A percentile compares a stretch with the other conserved stretches of the same genome.
Evolutionary conservation across 1,284 basidiomycete genomes (phyloP).

Genomic region (Sporisorium exsertum): DNA sequence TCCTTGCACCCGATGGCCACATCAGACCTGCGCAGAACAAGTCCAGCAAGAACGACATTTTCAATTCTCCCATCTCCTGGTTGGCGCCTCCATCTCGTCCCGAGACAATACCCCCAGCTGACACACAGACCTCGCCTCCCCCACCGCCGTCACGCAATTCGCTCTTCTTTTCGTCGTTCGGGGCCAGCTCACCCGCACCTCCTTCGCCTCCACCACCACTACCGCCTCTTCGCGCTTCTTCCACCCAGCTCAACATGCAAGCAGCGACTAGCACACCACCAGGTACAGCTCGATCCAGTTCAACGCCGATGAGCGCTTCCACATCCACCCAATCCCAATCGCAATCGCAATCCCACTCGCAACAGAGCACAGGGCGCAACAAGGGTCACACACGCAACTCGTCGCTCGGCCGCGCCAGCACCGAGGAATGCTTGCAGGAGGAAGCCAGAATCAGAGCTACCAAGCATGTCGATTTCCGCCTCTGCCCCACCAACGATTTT

Average conservation of each 20-base stretch:
- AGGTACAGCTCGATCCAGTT: neutral
- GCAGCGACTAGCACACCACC: neutral
- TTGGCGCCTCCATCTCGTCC: constrained; percentile 47
- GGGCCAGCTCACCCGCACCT: constrained; percentile 18
- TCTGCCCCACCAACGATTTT: constrained; percentile 57
- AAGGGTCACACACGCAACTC: constrained; percentile 47
- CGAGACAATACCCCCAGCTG: neutral
- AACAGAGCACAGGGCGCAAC: constrained; percentile 16
- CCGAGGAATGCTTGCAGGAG: constrained; percentile 60
- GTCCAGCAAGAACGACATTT: constrained; percentile 59
- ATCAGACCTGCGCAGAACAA: constrained; percentile 8
- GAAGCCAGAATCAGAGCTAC: constrained; percentile 52
- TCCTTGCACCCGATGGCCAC: constrained; percentile 1
- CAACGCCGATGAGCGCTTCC: neutral
- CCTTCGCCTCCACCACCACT: constrained; percentile 27
- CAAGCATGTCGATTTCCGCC: constrained; percentile 61
- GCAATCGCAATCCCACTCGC: neutral
- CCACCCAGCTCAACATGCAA: neutral
- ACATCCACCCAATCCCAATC: constrained; percentile 1
- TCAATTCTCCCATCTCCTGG: constrained; percentile 40
- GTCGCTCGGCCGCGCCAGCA: constrained; percentile 56
- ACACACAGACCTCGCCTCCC: neutral
- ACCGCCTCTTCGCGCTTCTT: neutral
- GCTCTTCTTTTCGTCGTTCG: constrained; percentile 43
- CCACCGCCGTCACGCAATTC: constrained; percentile 37